Conservation (phyloP, 768 basidiomycete species). For the Xerocomellus intermedius region DNA sequence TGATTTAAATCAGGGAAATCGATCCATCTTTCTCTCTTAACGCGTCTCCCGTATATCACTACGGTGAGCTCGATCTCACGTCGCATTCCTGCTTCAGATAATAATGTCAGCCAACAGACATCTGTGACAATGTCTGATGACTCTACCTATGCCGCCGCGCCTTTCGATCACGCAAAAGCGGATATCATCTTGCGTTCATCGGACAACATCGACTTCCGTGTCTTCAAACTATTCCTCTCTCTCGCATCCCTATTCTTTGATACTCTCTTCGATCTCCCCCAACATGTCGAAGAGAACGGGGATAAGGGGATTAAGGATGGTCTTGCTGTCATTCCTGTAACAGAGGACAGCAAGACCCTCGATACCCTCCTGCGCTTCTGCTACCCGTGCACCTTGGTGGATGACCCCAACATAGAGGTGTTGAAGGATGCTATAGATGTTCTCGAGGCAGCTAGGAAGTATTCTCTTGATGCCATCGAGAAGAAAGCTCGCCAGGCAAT, state of each 20-base stretch:
- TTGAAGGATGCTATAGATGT: background rate
- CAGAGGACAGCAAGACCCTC: too few species aligned
- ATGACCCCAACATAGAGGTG: background rate
- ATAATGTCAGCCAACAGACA: background rate
- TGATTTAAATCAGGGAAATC: too few species aligned
- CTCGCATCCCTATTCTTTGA: too few species aligned
- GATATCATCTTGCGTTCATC: too few species aligned
- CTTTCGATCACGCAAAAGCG: too few species aligned
- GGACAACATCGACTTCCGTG: too few species aligned
- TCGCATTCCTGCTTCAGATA: background rate
- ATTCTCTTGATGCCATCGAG: background rate
- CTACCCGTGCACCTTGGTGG: background rate
- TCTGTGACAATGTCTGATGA: background rate
- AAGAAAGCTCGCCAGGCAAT: background rate
- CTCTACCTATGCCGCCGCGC: background rate
- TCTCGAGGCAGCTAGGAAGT: background rate
- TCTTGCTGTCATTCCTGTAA: background rate
- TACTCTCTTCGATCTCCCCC: conserved; percentile 25
- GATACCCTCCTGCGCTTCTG: too few species aligned
- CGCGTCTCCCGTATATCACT: background rate
- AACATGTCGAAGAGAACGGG: conserved; percentile 11
- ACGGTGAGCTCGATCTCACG: background rate
- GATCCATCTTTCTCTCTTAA: background rate
- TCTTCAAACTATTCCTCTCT: too few species aligned
- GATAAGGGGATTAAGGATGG: background rate